phyloP scores from a whole-genome alignment of 305 asterid genomes.

The Fraxinus xanthoxyloides region DNA sequence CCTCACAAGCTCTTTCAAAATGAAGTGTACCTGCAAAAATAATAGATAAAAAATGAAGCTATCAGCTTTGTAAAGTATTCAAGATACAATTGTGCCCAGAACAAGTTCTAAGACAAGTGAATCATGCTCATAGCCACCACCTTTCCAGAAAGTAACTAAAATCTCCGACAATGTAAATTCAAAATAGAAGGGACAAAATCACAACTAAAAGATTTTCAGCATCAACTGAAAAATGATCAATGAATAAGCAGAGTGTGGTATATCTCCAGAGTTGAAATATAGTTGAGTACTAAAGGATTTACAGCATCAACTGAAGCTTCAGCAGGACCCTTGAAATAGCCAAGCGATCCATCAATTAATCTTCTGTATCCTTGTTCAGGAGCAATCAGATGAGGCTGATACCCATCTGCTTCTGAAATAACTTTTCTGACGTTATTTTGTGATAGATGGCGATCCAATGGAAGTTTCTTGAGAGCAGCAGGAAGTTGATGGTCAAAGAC shows the following conservation, averaged over 20 bases:
- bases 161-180: not conserved
- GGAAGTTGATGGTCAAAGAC: slow-evolving; percentile 97
- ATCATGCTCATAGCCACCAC: slow-evolving; percentile 7
- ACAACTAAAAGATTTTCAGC: not conserved
- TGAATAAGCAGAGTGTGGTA: slow-evolving; percentile 1
- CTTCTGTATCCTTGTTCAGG: slow-evolving; percentile 99
- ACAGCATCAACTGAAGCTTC: slow-evolving; percentile 99
- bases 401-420: slow-evolving; percentile 94
- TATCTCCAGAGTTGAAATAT: slow-evolving; percentile 10
- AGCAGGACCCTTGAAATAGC: slow-evolving; percentile 97
- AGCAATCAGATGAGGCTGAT: slow-evolving; percentile 96
- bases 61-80: slow-evolving; percentile 8
- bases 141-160: not conserved
- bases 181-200: not conserved
- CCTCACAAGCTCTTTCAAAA: slow-evolving; percentile 92
- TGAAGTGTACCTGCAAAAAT: slow-evolving; percentile 68
- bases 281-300: slow-evolving; percentile 19
- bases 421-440: slow-evolving; percentile 78
- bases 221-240: not conserved
- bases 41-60: not conserved
- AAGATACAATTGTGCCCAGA: not conserved
- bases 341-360: slow-evolving; percentile 91
- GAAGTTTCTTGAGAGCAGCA: slow-evolving; percentile 91
- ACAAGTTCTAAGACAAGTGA: not conserved
- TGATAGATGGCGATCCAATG: slow-evolving; percentile 93